Conservation (phyloP, 176 grass and related monocot species). For the Tuctoria greenei region DNA sequence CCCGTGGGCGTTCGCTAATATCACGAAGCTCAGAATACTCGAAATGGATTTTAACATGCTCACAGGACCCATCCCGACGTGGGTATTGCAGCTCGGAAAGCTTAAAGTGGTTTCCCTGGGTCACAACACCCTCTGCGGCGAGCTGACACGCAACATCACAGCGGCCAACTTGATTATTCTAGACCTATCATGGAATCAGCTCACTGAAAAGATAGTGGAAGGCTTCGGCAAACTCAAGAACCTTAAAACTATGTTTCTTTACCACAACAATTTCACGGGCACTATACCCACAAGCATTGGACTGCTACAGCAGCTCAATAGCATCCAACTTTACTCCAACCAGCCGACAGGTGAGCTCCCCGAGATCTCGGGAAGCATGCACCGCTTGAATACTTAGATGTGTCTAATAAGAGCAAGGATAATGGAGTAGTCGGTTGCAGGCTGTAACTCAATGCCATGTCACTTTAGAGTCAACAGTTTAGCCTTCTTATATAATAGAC, state of each 20-base stretch:
- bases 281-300: conserved; percentile 60
- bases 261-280: no score
- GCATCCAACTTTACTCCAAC: conserved; percentile 52
- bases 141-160: conserved; percentile 30
- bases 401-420: conserved; percentile 54
- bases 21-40: conserved; percentile 18
- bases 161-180: conserved; percentile 30
- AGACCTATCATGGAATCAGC: conserved; percentile 43
- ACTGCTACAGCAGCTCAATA: conserved; percentile 21
- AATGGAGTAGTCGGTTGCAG: no score
- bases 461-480: no score
- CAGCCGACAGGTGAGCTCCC: conserved; percentile 51
- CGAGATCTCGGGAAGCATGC: conserved; percentile 60
- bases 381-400: conserved; percentile 41
- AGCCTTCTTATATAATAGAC: no score
- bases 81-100: conserved; percentile 45
- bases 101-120: conserved; percentile 16
- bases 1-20: conserved; percentile 24
- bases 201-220: conserved; percentile 50
- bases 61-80: conserved; percentile 49
- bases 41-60: conserved; percentile 31
- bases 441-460: no score
- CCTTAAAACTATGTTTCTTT: no score
- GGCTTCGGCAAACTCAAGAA: no score
- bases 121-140: conserved; percentile 36